These are phyloP conservation scores for Pterulicium gracile DNA, from an alignment of 1,284 basidiomycete genomes.

Conservation along the genomic window DNA sequence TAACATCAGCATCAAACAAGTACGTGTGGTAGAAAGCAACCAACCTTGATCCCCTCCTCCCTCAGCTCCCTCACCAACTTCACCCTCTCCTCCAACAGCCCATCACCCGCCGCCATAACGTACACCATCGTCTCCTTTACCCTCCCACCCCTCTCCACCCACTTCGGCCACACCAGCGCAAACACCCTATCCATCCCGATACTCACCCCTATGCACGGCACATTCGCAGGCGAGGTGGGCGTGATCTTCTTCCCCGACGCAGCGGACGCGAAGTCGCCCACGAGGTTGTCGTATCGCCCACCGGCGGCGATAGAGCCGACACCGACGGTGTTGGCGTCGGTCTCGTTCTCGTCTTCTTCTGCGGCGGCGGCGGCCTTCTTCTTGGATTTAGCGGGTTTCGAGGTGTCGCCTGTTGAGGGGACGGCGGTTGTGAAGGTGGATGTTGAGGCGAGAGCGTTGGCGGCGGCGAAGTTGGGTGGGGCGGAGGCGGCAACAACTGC, in stretches of 20 bases:
- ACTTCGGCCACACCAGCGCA: conserved; percentile 82
- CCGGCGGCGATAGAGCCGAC: conserved; percentile 98
- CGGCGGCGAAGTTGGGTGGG: conserved; percentile 65
- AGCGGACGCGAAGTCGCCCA: conserved; percentile 83
- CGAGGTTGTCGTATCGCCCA: conserved; percentile 95
- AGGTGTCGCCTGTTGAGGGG: conserved; percentile 20
- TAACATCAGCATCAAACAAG: conserved; percentile 7
- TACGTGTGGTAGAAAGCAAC: conserved; percentile 10
- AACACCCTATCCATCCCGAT: conserved; percentile 97
- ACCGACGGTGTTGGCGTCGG: conserved; percentile 89
- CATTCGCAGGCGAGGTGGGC: conserved; percentile 27
- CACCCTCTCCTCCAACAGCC: conserved; percentile 82
- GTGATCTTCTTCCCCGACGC: conserved; percentile 67
- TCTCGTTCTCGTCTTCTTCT: conserved; percentile 61
- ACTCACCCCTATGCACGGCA: conserved; percentile 91
- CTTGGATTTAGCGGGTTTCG: conserved; percentile 43
- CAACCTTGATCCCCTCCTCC: conserved; percentile 82
- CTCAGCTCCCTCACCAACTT: conserved; percentile 76
- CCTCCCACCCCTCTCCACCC: conserved; percentile 66
- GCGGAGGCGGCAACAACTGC: conserved; percentile 90
- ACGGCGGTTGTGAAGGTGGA: conserved; percentile 26
- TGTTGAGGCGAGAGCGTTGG: conserved; percentile 37
- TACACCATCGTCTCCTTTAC: conserved; percentile 93
- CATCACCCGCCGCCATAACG: conserved; percentile 90
- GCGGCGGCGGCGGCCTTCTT: conserved; percentile 13